Conservation (phyloP, 306 rosid genomes). For the Cicer arietinum region DNA sequence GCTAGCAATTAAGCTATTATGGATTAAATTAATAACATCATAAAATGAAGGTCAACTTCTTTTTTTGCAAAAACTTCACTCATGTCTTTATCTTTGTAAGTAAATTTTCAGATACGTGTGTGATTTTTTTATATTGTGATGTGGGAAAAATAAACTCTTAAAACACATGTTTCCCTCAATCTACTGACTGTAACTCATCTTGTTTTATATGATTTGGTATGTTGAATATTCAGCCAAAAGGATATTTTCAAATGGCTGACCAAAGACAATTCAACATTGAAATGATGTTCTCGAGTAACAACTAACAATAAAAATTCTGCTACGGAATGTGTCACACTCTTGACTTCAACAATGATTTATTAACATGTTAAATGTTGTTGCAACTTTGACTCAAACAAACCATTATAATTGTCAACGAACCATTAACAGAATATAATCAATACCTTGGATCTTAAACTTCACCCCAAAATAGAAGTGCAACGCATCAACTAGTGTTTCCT, state of each 20-base stretch:
- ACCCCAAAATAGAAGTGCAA: background rate
- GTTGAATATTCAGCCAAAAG: constrained; percentile 12
- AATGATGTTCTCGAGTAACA: background rate
- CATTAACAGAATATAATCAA: background rate
- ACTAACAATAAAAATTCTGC: background rate
- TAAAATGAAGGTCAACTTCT: background rate
- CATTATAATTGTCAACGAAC: background rate
- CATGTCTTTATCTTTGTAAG: too few species aligned
- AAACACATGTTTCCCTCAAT: too few species aligned
- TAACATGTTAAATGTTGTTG: background rate
- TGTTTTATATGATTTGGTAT: background rate
- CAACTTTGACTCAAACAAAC: constrained; percentile 19
- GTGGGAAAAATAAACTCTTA: too few species aligned
- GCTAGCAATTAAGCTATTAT: background rate
- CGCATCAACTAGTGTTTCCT: background rate
- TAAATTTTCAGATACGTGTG: too few species aligned
- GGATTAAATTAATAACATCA: background rate
- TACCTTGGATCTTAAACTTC: background rate
- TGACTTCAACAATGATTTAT: background rate
- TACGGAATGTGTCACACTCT: background rate
- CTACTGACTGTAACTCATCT: too few species aligned
- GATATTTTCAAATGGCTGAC: constrained; percentile 12
- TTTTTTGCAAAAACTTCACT: too few species aligned
- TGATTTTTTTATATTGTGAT: too few species aligned
- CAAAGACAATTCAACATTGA: background rate